Base-by-base conservation (phyloP, 129 eudicot genomes). In the Apium graveolens region DNA sequence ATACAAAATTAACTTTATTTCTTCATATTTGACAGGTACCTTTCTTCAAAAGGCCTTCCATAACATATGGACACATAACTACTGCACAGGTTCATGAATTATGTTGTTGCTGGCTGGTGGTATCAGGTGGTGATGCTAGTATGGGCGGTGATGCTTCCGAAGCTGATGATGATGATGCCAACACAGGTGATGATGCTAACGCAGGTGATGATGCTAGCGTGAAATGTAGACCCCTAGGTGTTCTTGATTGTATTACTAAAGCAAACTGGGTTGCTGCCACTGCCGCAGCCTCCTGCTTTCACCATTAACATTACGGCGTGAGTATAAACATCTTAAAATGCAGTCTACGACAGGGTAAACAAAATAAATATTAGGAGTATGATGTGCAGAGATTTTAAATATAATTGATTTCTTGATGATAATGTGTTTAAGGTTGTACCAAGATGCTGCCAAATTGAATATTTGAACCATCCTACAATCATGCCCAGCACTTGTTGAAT, bases 261-360 rank as follows among this genome's bases (percentile, higher is more conserved):
- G 95, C 91, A 75, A 90, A 80, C n/a, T 87, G 97, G 78, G 97
- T 80, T 42, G 96, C 97, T 71, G 93, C 93, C 81, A 92, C 43
- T 75, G 96, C 91, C 53, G 91, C 96, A 57, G 91, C 90, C 80
- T 92, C 96, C 97, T 90, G 93, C 83, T 75, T 17, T 34, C 27
- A 60, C 9, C 81, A 82, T 42, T n/a, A 11, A 21, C 18, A 12
- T 38, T 21, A 39, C 21, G 11, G 51, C 17, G 45, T n/a, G 53
- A 72, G 76, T 39, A 11, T 32, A 32, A 68, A 16, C 62, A 51
- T 20, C 26, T 51, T 51, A 51, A 3, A 49, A 13, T 49, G 24
- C 24, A 17, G 24, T 20, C 24, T 7, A 51, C 6, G 21, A 46
- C 26, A 24, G 65, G 29, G 9, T 55, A 24, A 24, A 21, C 31